Evolutionary conservation across 805 yeast species (phyloP).

Genomic region (Wickerhamomyces ciferrii): DNA sequence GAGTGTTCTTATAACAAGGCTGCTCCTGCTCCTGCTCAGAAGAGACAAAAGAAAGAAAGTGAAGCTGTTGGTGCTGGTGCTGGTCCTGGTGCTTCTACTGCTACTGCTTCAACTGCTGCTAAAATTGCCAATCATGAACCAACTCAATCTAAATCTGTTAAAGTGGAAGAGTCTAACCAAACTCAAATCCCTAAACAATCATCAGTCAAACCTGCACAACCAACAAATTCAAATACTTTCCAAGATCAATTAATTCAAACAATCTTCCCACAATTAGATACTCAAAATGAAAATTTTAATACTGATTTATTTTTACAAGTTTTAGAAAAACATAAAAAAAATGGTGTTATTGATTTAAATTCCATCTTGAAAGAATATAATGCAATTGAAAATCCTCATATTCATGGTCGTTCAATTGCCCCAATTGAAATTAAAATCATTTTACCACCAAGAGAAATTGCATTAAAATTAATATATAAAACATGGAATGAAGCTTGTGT

Average conservation of each 20-base stretch:
- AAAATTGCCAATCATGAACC: background rate
- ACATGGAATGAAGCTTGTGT: conserved; percentile 89
- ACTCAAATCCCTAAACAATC: background rate
- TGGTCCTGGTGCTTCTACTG: no score
- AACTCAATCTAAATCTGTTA: background rate
- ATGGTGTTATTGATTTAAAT: conserved; percentile 15
- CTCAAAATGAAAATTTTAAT: conserved; percentile 10
- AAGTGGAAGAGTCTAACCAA: background rate
- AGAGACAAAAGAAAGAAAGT: conserved; percentile 10
- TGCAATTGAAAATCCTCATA: conserved; percentile 3
- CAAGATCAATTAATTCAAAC: conserved; percentile 4
- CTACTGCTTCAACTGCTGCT: background rate
- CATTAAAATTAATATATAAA: conserved; percentile 64
- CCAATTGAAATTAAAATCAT: conserved; percentile 45
- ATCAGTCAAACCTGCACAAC: background rate
- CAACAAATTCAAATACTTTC: background rate
- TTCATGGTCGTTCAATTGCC: conserved; percentile 26
- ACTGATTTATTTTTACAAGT: conserved; percentile 11
- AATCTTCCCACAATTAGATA: conserved; percentile 16
- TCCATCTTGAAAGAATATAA: conserved; percentile 12
- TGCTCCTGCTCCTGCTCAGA: conserved; percentile 20
- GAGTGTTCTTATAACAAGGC: conserved; percentile 85
- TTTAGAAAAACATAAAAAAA: conserved; percentile 11
- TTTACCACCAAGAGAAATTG: conserved; percentile 72
- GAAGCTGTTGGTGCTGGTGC: background rate